These are phyloP conservation scores for Solanum chmielewskii DNA, from an alignment of 257 asterid genomes.

Conservation along the genomic window DNA sequence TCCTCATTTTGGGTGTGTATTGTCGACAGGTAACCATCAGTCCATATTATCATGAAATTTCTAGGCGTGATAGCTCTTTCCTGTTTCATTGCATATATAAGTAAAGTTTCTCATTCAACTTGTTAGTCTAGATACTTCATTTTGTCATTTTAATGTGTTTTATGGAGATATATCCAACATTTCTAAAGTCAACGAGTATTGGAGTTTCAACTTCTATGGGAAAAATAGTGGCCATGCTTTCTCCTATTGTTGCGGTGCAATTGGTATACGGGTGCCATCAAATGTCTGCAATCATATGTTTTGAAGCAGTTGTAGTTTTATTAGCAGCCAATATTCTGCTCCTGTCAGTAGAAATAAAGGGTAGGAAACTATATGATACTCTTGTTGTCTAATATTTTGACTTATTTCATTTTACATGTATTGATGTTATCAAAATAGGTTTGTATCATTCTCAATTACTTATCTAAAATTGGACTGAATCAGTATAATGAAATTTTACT, in stretches of 20 bases:
- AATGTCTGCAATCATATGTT: conserved; percentile 4
- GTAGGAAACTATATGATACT: conserved; percentile 4
- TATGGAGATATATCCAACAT: conserved; percentile 23
- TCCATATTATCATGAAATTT: not conserved
- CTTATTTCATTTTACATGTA: not conserved
- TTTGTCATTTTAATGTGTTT: not conserved
- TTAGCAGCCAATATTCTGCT: conserved; percentile 2
- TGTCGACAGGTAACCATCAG: not conserved
- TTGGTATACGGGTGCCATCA: conserved; percentile 10
- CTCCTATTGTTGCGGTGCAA: conserved; percentile 14
- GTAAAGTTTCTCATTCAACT: not conserved
- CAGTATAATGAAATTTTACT: too few relatives aligned
- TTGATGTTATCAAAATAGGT: not conserved
- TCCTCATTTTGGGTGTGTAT: conserved; percentile 3
- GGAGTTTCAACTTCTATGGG: conserved; percentile 20
- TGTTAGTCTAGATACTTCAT: not conserved
- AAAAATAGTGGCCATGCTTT: conserved; percentile 21
- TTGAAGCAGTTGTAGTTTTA: conserved; percentile 6
- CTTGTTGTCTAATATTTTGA: not conserved
- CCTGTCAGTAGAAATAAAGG: conserved; percentile 17
- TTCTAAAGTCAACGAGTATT: conserved; percentile 13
- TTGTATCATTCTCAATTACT: too few relatives aligned
- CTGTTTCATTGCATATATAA: not conserved
- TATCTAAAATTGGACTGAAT: too few relatives aligned
- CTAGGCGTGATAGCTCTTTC: not conserved